Percentiles rank a stretch among this genome's conserved stretches.
Evolutionary conservation across 257 asterid genomes (phyloP).

Genomic region (Cinchona pubescens): DNA sequence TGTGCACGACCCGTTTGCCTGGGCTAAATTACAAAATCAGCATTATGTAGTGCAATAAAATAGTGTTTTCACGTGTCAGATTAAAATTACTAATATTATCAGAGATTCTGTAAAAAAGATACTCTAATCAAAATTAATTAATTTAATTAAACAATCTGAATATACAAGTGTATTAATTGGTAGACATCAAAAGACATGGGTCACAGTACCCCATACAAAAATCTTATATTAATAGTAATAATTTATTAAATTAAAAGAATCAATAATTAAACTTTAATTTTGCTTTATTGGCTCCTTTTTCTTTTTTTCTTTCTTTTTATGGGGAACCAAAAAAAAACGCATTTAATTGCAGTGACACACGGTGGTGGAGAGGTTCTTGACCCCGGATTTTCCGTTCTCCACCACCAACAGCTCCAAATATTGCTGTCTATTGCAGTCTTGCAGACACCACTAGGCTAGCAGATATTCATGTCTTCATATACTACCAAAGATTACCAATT

Average conservation of each 20-base stretch:
- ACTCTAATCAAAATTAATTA: not conserved
- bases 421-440: not conserved
- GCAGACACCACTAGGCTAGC: not conserved
- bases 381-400: slow-evolving; percentile 22
- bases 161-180: slow-evolving; percentile 23
- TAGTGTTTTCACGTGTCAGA: slow-evolving; percentile 36
- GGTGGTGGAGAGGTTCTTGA: slow-evolving; percentile 17
- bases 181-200: slow-evolving; percentile 48
- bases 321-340: slow-evolving; percentile 35
- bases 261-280: slow-evolving; percentile 22
- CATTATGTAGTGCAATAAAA: not conserved
- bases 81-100: not conserved
- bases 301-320: slow-evolving; percentile 17
- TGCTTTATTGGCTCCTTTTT: slow-evolving; percentile 6
- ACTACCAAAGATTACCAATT: not conserved
- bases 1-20: slow-evolving; percentile 46
- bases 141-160: slow-evolving; percentile 30
- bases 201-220: slow-evolving; percentile 46
- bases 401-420: not conserved
- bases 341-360: slow-evolving; percentile 33
- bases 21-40: slow-evolving; percentile 15
- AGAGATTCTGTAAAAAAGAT: slow-evolving; percentile 21
- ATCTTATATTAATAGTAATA: slow-evolving; percentile 10
- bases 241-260: slow-evolving; percentile 16
- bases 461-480: not conserved